A percentile compares a stretch with the other conserved stretches of the same genome.
Conservation (phyloP, 2,329 filamentous ascomycete species). For the Colletotrichum sidae region DNA sequence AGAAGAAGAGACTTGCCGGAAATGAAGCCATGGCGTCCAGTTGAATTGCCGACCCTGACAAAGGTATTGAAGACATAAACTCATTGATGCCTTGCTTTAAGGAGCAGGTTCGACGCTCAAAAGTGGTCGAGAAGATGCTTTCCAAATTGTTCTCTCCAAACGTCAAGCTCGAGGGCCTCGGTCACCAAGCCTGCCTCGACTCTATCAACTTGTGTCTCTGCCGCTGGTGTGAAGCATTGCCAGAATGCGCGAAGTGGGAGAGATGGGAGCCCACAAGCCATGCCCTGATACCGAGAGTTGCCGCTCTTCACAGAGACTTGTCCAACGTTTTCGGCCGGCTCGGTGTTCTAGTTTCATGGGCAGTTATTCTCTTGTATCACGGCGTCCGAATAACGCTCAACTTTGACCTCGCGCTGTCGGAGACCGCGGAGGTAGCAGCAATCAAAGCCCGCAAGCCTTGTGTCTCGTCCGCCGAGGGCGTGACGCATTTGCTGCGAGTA, state of each 20-base stretch:
- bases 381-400: conserved; percentile 43
- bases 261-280: conserved; percentile 39
- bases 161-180: conserved; percentile 3
- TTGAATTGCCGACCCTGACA: conserved; percentile 36
- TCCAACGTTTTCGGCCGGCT: neutral
- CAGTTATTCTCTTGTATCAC: conserved; percentile 38
- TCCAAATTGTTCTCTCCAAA: conserved; percentile 32
- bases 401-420: conserved; percentile 36
- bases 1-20: conserved; percentile 38
- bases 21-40: conserved; percentile 41
- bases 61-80: neutral
- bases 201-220: conserved; percentile 39
- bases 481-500: conserved; percentile 38
- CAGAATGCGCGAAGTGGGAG: conserved; percentile 39
- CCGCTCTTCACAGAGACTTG: conserved; percentile 40
- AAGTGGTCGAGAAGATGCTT: conserved; percentile 40
- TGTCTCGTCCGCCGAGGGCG: conserved; percentile 40
- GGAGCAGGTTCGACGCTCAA: conserved; percentile 39
- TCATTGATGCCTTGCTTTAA: conserved; percentile 38
- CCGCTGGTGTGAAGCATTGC: conserved; percentile 39
- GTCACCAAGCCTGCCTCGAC: conserved; percentile 26
- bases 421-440: neutral
- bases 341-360: neutral
- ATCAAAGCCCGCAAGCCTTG: conserved; percentile 34
- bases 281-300: conserved; percentile 25